Evolutionary conservation across 108 stramenopile species (phyloP).

Genomic region (Cyclotella sp.): DNA sequence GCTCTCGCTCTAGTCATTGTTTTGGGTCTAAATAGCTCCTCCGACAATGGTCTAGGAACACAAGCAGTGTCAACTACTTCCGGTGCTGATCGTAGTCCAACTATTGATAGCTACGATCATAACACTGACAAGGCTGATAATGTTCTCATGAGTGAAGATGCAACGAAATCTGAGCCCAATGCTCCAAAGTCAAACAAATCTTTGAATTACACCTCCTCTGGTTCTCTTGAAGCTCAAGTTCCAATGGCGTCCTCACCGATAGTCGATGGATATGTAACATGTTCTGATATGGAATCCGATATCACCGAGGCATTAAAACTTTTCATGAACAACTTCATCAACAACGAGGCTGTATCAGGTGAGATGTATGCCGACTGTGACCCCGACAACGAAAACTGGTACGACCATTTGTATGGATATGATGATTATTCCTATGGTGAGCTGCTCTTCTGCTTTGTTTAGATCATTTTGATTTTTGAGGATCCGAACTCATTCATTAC

Average conservation of each 20-base stretch:
- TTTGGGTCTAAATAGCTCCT: background rate
- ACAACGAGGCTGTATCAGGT: background rate
- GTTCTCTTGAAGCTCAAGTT: constrained; percentile 24
- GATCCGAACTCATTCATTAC: too few relatives aligned
- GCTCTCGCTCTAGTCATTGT: background rate
- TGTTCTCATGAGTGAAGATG: too few relatives aligned
- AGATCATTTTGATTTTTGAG: too few relatives aligned
- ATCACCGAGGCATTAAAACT: constrained; percentile 33
- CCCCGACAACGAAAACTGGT: constrained; percentile 28
- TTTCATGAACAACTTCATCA: constrained; percentile 31
- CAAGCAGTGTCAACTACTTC: too few relatives aligned
- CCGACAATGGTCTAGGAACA: background rate
- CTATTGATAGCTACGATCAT: too few relatives aligned
- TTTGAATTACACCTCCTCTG: background rate
- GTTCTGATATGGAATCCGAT: constrained; percentile 33
- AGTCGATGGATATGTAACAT: constrained; percentile 32
- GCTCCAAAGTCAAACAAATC: background rate
- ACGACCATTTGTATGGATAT: constrained; percentile 9
- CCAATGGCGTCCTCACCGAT: constrained; percentile 11
- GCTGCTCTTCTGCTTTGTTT: too few relatives aligned
- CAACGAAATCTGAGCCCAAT: background rate
- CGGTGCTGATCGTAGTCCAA: too few relatives aligned
- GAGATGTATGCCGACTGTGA: constrained; percentile 25
- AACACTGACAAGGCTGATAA: too few relatives aligned
- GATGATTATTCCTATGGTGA: background rate